Evolutionary conservation across 108 stramenopile genomes (phyloP).

Genomic region (Cyclotella baltica): DNA sequence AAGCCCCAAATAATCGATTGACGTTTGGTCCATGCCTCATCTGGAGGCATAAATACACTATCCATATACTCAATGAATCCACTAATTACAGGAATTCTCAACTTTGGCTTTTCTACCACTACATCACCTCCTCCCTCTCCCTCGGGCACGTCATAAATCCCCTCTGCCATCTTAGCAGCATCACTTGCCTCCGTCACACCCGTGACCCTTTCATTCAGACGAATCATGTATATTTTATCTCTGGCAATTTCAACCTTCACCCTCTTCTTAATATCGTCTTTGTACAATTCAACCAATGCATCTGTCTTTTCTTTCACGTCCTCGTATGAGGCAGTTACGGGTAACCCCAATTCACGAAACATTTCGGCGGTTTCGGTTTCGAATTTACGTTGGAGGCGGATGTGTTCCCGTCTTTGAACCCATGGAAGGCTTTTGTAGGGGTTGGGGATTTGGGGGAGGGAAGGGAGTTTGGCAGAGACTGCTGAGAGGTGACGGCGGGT

Average conservation of each 20-base stretch:
- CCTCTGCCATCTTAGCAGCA: constrained; percentile 50
- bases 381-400: constrained; percentile 60
- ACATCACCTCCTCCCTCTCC: constrained; percentile 45
- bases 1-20: constrained; percentile 74
- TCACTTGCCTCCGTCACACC: constrained; percentile 73
- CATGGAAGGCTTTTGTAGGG: constrained; percentile 82
- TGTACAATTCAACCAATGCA: constrained; percentile 50
- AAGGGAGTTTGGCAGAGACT: constrained; percentile 14
- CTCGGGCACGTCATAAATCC: constrained; percentile 48
- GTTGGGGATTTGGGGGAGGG: constrained; percentile 59
- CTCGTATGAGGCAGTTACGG: constrained; percentile 86
- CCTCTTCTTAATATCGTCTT: constrained; percentile 73
- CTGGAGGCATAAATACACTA: constrained; percentile 51
- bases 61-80: constrained; percentile 41
- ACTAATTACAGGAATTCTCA: constrained; percentile 34
- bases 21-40: constrained; percentile 64
- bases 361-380: constrained; percentile 66
- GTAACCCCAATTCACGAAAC: constrained; percentile 84
- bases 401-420: constrained; percentile 66
- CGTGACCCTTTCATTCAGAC: constrained; percentile 78
- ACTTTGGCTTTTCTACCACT: constrained; percentile 56
- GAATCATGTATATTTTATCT: constrained; percentile 87
- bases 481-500: constrained; percentile 18
- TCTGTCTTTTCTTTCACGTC: constrained; percentile 80
- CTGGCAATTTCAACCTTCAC: constrained; percentile 80